Evolutionary conservation across 1,139 yeast genomes (phyloP), one percentile per base, ranked within the genome.

Genomic region (Taiozyma sp.): DNA sequence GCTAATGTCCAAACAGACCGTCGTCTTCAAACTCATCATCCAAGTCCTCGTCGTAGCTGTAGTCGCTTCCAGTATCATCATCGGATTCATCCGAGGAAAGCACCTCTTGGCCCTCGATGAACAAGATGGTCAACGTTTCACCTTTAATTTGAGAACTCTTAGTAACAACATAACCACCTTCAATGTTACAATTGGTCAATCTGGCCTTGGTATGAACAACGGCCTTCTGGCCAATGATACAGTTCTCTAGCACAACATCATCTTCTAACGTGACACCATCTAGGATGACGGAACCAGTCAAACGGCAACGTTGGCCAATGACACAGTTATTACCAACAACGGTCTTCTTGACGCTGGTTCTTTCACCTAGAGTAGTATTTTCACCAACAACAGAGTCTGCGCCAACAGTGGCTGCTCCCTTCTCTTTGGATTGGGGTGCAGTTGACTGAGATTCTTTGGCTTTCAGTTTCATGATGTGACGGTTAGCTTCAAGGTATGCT

Each of bases 401-500:
- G 50, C 99, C 97, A 39, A 93, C 81, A 27, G 87, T 85, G 1
- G 97, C 92, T 12, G 81, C 78, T n/a, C 76, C 71, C 58, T 84
- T 84, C 38, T 79, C 83, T 61, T 75, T 77, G 4, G 71, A 68
- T 38, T 72, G 74, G 8, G 71, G 68, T 22, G 70, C 68, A 16
- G 39, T 44, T 23, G 46, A 36, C 49, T 75, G 75, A 57, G 56
- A 57, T n/a, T 68, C 59, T 34, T 64, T 69, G 2, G 73, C 71
- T 49, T 73, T 73, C 38, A 72, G 65, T 65, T 82, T 87, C 80
- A 92, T 78, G 52, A 86, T 76, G 63, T 81, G 76, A 57, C 98
- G 77, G 66, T 91, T 93, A n/a, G 96, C 92, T 70, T 93, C 99
- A 81, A 90, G 80, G 67, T 84, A 89, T 6, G 92, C 90, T 1